Conservation (phyloP, 2,329 filamentous ascomycete species). For the Fusarium miscanthi region DNA sequence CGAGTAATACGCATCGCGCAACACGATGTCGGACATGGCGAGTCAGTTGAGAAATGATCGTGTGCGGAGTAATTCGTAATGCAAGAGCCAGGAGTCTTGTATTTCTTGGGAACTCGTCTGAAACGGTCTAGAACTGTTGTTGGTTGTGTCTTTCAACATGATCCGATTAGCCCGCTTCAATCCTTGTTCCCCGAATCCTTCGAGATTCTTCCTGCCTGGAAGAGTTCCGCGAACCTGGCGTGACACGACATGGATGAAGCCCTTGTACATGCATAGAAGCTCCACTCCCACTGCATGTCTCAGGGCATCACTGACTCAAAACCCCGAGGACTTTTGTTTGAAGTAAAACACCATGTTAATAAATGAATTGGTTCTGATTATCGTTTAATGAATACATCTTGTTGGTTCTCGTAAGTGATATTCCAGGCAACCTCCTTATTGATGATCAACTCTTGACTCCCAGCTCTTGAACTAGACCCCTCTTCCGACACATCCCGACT, state of each 20-base stretch:
- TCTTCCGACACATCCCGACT: conserved; percentile 25
- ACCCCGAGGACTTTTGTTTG: not conserved
- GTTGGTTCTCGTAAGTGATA: conserved; percentile 23
- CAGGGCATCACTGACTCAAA: not conserved
- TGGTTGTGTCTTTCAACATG: not conserved
- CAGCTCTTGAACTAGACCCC: conserved; percentile 20
- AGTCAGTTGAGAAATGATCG: not conserved
- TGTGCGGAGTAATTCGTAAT: not conserved
- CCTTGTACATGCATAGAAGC: not conserved
- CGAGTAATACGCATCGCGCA: conserved; percentile 33
- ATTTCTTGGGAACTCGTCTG: not conserved
- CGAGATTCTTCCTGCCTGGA: not conserved
- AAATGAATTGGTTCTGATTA: not conserved
- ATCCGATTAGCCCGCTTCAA: conserved; percentile 21
- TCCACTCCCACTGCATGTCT: not conserved
- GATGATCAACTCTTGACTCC: conserved; percentile 39
- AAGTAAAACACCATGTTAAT: too few relatives aligned
- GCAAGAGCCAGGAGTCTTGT: conserved; percentile 12
- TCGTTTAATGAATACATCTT: not conserved
- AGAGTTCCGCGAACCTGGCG: not conserved
- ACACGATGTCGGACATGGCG: conserved; percentile 21
- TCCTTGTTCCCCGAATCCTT: not conserved
- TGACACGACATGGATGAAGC: not conserved
- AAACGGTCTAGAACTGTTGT: not conserved
- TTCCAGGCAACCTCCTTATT: conserved; percentile 35